Percentiles rank a stretch among this genome's conserved stretches.
Conservation (phyloP, 164 flowering plant genomes). For the Magnolia officinalis region DNA sequence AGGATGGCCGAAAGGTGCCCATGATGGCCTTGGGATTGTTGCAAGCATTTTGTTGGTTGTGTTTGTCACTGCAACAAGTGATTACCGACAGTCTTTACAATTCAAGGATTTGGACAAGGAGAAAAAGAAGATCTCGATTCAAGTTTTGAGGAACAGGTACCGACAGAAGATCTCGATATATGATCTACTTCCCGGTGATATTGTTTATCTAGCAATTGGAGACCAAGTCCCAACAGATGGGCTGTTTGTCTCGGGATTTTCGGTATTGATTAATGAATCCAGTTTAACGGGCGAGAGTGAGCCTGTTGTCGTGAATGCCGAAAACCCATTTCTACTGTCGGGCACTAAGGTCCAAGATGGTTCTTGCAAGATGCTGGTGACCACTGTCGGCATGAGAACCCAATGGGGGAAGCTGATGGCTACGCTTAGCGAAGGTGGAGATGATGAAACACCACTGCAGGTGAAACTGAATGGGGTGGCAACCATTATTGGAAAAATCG, state of each 20-base stretch:
- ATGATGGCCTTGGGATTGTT: slow-evolving; percentile 94
- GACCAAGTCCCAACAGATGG: slow-evolving; percentile 98
- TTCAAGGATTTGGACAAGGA: slow-evolving; percentile 89
- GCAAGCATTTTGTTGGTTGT: slow-evolving; percentile 85
- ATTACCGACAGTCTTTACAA: slow-evolving; percentile 82
- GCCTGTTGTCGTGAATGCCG: slow-evolving; percentile 50
- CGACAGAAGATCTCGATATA: slow-evolving; percentile 83
- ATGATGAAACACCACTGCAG: slow-evolving; percentile 90
- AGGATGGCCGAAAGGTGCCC: slow-evolving; percentile 98
- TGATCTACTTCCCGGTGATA: slow-evolving; percentile 83
- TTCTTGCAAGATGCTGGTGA: slow-evolving; percentile 92
- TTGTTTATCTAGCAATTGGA: slow-evolving; percentile 85
- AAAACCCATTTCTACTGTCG: slow-evolving; percentile 77
- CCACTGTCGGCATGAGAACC: slow-evolving; percentile 95
- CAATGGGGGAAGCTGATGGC: slow-evolving; percentile 98
- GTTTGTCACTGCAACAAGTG: slow-evolving; percentile 91
- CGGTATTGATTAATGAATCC: slow-evolving; percentile 76
- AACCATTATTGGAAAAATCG: slow-evolving; percentile 80
- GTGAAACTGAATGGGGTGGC: slow-evolving; percentile 93
- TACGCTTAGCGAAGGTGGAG: slow-evolving; percentile 92
- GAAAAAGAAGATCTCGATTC: slow-evolving; percentile 75
- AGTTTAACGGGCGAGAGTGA: slow-evolving; percentile 92
- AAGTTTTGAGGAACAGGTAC: slow-evolving; percentile 67
- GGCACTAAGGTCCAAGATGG: slow-evolving; percentile 97
- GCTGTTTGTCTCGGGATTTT: slow-evolving; percentile 74